Conservation (phyloP, 2,329 filamentous ascomycete genomes). For the Ascochyta clinopodiicola region DNA sequence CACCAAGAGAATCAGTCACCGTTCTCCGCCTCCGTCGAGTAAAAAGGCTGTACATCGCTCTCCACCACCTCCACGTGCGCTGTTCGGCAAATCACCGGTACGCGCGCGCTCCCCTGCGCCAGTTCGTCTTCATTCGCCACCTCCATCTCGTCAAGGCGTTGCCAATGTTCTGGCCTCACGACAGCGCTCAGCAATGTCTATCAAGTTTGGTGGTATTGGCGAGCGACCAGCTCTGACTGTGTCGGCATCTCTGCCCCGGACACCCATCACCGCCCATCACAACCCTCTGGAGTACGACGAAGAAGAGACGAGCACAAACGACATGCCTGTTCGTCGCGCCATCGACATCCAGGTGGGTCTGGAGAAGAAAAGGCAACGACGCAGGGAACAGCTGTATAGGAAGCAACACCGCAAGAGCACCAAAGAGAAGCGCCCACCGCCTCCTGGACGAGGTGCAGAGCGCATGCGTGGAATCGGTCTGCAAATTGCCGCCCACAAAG, state of each 20-base stretch:
- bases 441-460: conserved; percentile 86
- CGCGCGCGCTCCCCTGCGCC: conserved; percentile 57
- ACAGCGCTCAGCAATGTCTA: conserved; percentile 49
- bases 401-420: conserved; percentile 86
- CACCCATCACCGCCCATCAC: conserved; percentile 59
- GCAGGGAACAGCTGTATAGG: conserved; percentile 89
- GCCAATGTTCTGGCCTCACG: conserved; percentile 36
- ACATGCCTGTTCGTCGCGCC: conserved; percentile 80
- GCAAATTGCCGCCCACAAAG: conserved; percentile 76
- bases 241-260: conserved; percentile 86
- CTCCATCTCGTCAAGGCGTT: conserved; percentile 62
- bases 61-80: conserved; percentile 57
- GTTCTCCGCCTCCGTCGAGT: conserved; percentile 37
- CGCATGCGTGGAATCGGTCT: conserved; percentile 92
- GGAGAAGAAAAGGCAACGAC: conserved; percentile 90
- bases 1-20: conserved; percentile 17
- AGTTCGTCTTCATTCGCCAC: conserved; percentile 67
- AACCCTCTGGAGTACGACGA: conserved; percentile 48
- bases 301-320: conserved; percentile 48
- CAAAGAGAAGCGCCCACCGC: conserved; percentile 69
- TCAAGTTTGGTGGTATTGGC: conserved; percentile 60
- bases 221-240: conserved; percentile 72
- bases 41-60: conserved; percentile 34
- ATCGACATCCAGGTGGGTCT: conserved; percentile 93
- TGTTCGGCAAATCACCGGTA: conserved; percentile 75